phyloP scores from a whole-genome alignment of 306 rosid species.

The Lathyrus aphaca region DNA sequence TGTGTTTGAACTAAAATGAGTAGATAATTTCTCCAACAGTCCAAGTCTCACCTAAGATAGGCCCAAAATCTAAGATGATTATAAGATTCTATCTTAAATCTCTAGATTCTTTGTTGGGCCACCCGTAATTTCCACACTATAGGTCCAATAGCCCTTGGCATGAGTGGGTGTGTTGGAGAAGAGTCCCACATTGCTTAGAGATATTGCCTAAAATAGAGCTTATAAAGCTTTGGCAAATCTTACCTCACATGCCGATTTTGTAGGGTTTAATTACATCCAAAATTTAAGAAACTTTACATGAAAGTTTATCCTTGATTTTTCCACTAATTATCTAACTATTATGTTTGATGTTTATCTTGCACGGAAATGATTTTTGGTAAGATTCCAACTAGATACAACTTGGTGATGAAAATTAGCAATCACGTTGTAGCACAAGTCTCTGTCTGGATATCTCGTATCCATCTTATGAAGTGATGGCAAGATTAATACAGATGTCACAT shows the following conservation, averaged over 20 bases:
- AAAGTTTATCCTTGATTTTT: too few relatives aligned
- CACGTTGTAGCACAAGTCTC: neutral
- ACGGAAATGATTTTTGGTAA: too few relatives aligned
- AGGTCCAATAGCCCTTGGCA: neutral
- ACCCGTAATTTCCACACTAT: neutral
- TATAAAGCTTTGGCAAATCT: too few relatives aligned
- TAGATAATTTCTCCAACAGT: neutral
- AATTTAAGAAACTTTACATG: too few relatives aligned
- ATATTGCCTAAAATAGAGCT: too few relatives aligned
- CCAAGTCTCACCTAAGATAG: neutral
- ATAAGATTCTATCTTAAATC: neutral
- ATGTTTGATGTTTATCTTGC: too few relatives aligned
- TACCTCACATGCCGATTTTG: too few relatives aligned
- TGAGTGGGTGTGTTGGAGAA: neutral
- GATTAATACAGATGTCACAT: neutral
- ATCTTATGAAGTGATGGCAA: slow-evolving; percentile 10
- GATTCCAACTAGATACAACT: too few relatives aligned
- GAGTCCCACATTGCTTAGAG: too few relatives aligned
- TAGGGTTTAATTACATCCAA: too few relatives aligned
- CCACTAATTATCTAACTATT: too few relatives aligned
- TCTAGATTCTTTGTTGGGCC: neutral
- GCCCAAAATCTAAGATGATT: neutral
- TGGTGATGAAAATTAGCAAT: neutral
- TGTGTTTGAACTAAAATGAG: slow-evolving; percentile 5
- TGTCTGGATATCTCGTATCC: slow-evolving; percentile 1